Base-by-base conservation (phyloP, 305 asterid species). In the Stenogyne calaminthoides region DNA sequence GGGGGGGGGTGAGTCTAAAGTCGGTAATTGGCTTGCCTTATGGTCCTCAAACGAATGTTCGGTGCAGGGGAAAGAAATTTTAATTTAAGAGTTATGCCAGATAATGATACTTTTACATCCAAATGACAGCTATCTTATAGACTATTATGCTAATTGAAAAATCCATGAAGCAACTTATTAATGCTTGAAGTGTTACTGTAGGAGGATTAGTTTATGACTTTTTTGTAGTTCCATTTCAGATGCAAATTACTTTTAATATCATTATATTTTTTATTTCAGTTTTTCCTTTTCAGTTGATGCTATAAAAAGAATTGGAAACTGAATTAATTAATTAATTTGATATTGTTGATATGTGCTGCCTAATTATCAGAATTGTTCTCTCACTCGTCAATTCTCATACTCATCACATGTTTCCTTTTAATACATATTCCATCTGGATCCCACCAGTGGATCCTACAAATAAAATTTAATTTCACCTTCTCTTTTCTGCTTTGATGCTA, bases 401-500 rank as follows among this genome's bases (percentile, higher is more conserved):
- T 40, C 40, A 15, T 7, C 18, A 34, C 46, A 10, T 62, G 37
- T 49, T 66, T 73, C 64, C 60, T 39, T 54, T 66, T 12, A 39
- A 55, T 62, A n/a, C 12, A 25, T 12, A 47, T 57, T 64, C 42
- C 55, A 52, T 40, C 66, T 37, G 19, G 64, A 25, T 34, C 20
- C 59, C 61, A 5, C 40, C 56, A 63, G 54, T 70, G 59, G 34
- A 6, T 58, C 9, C 49, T 71, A 40, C 55, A 16, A 46, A 60
- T 52, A 2, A 74, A 34, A 8, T 54, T 46, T 18, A 42, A 27
- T 54, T 44, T 15, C 15, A n/a, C 6, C 29, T 32, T 16, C 10
- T 71, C 47, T 25, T 56, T 9, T 79, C 32, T 62, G 29, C 61
- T 44, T 46, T 65, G 61, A 55, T 70, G 55, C 71, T 49, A 51